Percentiles rank a stretch among this genome's conserved stretches.
These are phyloP conservation scores for Cryptosporidium ryanae DNA, from an alignment of 169 alveolate species.

Conservation along the genomic window DNA sequence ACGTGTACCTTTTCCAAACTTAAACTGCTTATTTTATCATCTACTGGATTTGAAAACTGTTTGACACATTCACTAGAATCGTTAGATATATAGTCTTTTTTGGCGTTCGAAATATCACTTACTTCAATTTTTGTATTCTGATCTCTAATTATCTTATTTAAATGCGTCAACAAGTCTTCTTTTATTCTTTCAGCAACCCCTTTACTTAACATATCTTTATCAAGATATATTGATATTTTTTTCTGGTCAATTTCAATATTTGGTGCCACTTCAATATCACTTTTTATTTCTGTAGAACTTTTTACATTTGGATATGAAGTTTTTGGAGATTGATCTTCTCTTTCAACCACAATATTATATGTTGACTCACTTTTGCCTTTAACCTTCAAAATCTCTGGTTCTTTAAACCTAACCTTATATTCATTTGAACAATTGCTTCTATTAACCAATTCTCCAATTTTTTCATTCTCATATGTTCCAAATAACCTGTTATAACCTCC, in stretches of 20 bases:
- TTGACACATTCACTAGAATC: too few relatives aligned
- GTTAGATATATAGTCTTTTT: too few relatives aligned
- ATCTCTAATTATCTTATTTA: background rate
- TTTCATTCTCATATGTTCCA: background rate
- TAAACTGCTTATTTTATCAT: too few relatives aligned
- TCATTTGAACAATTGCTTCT: background rate
- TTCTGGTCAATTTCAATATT: background rate
- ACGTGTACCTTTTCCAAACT: too few relatives aligned
- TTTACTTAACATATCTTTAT: constrained; percentile 18
- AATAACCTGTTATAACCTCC: background rate
- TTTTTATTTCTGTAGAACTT: background rate
- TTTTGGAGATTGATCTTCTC: constrained; percentile 9
- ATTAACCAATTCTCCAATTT: background rate
- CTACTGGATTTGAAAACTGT: too few relatives aligned
- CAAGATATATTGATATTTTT: constrained; percentile 7
- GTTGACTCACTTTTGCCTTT: background rate
- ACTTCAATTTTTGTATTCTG: background rate
- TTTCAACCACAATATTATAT: constrained; percentile 21
- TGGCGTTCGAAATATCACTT: too few relatives aligned
- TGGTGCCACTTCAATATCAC: background rate
- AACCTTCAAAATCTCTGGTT: background rate
- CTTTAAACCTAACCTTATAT: constrained; percentile 8
- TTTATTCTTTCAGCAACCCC: constrained; percentile 33
- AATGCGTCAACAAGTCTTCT: constrained; percentile 20
- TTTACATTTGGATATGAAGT: background rate